Evolutionary conservation across 2,329 filamentous ascomycete species (phyloP).

Genomic region (Aspergillus tubingensis): DNA sequence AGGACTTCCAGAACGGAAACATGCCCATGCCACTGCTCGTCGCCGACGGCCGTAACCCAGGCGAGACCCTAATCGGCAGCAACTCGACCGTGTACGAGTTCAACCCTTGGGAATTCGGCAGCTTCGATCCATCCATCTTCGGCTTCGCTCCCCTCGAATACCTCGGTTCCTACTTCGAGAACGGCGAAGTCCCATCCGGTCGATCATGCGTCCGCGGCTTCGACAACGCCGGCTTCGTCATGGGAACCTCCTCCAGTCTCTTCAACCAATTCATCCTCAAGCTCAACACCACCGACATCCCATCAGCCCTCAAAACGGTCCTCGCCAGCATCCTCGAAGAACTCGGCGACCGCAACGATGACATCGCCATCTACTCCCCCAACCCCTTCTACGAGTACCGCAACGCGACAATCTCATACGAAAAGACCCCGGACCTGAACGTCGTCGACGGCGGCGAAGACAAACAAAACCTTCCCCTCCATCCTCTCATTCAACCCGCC

Average conservation of each 20-base stretch:
- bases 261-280: constrained; percentile 77
- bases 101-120: constrained; percentile 77
- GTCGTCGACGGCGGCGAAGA: constrained; percentile 80
- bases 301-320: constrained; percentile 53
- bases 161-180: constrained; percentile 70
- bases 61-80: constrained; percentile 60
- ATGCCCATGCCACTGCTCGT: constrained; percentile 74
- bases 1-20: constrained; percentile 62
- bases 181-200: constrained; percentile 59
- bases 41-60: constrained; percentile 66
- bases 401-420: constrained; percentile 59
- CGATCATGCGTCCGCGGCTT: constrained; percentile 73
- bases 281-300: constrained; percentile 58
- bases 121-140: constrained; percentile 70
- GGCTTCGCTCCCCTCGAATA: constrained; percentile 72
- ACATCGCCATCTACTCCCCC: constrained; percentile 72
- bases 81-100: constrained; percentile 79
- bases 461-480: constrained; percentile 74
- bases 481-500: constrained; percentile 73
- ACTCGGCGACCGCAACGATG: constrained; percentile 63
- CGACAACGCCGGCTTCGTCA: constrained; percentile 79
- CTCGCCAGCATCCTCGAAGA: constrained; percentile 55
- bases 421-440: constrained; percentile 59
- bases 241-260: constrained; percentile 81
- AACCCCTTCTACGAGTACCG: constrained; percentile 75